Base-by-base conservation (phyloP, 805 yeast genomes). In the Zygosaccharomyces kombuchaensis region DNA sequence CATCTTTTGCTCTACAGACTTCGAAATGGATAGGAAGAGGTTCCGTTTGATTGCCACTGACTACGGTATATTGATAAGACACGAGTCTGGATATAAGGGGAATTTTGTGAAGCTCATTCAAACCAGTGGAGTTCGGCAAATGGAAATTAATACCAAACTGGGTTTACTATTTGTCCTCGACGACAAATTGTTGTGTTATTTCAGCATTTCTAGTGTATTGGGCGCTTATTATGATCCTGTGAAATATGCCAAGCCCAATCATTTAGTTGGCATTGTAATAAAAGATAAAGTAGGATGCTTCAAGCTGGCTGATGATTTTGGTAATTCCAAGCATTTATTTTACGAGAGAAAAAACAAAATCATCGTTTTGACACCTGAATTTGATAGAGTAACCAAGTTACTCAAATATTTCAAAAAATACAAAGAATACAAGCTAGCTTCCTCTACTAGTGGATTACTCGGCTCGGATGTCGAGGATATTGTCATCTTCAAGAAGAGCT, bases 241-340 rank as follows among this genome's bases (percentile, higher is more conserved):
- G 13, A 53, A 59, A n/a, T 67, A 67, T 32, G 54, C 65, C 1
- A 40, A 55, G 9, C 60, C 64, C 17, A 65, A 67, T 21, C 58
- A 60, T 3, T 53, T 75, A 16, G 68, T 76, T n/a, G 76, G 83
- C 12, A 72, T 76, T 22, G 54, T 79, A 9, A 69, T 80, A 10
- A 70, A 74, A 52, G 78, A 80, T 62, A 65, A 79, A 59, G 80
- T 81, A 0, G 65, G 76, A 1, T 81, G 76, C 51, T 89, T 86
- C 65, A 76, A 75, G 39, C 68, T 84, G 48, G 96, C 93, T 0
- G 76, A 72, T 25, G 87, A 89, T 59, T 74, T 80, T 47, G 80
- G 78, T 10, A 62, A 72, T 78, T 51, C 77, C 71, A 34, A 72
- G 78, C 74, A 63, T 82, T 46, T 77, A 74, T 56, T 76, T 73